Conservation (phyloP, 306 rosid species). For the Sicyos edulis region DNA sequence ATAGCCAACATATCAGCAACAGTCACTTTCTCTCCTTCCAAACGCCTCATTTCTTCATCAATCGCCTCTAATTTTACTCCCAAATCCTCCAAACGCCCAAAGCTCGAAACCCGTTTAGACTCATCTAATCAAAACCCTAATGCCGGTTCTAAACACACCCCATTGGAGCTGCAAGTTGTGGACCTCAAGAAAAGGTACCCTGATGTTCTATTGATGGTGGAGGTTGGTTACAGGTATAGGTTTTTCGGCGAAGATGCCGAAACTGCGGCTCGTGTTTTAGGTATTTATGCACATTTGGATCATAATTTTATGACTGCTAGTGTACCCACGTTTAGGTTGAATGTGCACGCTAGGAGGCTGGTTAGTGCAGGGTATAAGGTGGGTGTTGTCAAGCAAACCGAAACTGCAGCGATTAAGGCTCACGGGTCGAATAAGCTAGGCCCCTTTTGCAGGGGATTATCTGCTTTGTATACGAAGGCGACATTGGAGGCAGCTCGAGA, state of each 20-base stretch:
- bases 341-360: slow-evolving; percentile 88
- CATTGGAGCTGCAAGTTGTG: slow-evolving; percentile 66
- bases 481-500: slow-evolving; percentile 77
- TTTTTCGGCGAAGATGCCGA: slow-evolving; percentile 81
- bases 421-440: slow-evolving; percentile 61
- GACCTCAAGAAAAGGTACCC: slow-evolving; percentile 60
- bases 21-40: slow-evolving; percentile 69
- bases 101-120: slow-evolving; percentile 25
- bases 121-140: slow-evolving; percentile 24
- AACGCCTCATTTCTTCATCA: slow-evolving; percentile 59
- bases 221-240: slow-evolving; percentile 80
- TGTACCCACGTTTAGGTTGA: slow-evolving; percentile 68
- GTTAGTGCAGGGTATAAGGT: slow-evolving; percentile 82
- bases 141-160: slow-evolving; percentile 40
- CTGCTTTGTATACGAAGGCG: slow-evolving; percentile 81
- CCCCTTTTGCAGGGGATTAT: slow-evolving; percentile 76
- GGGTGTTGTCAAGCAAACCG: slow-evolving; percentile 91
- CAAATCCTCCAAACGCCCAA: slow-evolving; percentile 48
- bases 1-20: slow-evolving; percentile 58
- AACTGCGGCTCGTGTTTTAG: slow-evolving; percentile 62
- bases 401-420: slow-evolving; percentile 88
- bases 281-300: slow-evolving; percentile 75
- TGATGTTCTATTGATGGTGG: slow-evolving; percentile 86
- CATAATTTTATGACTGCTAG: slow-evolving; percentile 80
- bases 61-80: slow-evolving; percentile 29